Evolutionary conservation across 208 protist genomes (phyloP).

Genomic region (Herpetomonas samuelpessoai): DNA sequence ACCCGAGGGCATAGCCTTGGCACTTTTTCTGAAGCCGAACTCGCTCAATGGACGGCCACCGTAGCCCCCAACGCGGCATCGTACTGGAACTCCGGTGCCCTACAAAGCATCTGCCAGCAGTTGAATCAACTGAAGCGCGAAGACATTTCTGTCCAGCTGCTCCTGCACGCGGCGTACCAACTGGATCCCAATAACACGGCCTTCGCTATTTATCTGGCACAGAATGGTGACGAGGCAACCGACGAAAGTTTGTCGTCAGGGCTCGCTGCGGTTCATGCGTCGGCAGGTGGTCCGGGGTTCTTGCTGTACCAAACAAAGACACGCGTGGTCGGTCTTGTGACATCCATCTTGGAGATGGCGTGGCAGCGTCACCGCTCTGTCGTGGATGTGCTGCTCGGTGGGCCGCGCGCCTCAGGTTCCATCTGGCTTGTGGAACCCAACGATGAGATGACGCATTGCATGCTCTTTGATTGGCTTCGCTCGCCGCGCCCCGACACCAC

Average conservation of each 20-base stretch:
- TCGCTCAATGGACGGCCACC: conserved; percentile 58
- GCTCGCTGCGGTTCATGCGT: not conserved
- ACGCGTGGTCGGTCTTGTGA: conserved; percentile 48
- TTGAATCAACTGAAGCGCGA: conserved; percentile 66
- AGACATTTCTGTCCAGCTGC: conserved; percentile 62
- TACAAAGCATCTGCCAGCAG: conserved; percentile 74
- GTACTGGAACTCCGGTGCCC: conserved; percentile 76
- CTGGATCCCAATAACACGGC: conserved; percentile 65
- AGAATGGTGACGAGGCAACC: conserved; percentile 23
- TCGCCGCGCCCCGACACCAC: conserved; percentile 56
- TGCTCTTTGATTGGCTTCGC: conserved; percentile 84
- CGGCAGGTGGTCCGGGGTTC: conserved; percentile 1
- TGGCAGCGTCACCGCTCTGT: conserved; percentile 78
- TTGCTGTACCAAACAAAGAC: conserved; percentile 64
- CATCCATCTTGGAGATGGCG: conserved; percentile 54
- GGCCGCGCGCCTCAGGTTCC: conserved; percentile 63
- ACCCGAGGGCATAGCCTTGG: conserved; percentile 37
- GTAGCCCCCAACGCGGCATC: conserved; percentile 54
- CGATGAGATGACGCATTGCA: conserved; percentile 85
- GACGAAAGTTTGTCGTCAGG: not conserved
- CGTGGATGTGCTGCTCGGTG: conserved; percentile 78
- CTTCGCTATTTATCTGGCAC: conserved; percentile 52
- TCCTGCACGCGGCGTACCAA: conserved; percentile 84
- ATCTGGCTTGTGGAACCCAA: conserved; percentile 83
- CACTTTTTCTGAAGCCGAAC: conserved; percentile 40